Percentiles rank a stretch among this genome's conserved stretches.
These are phyloP conservation scores for Beauveria pseudobassiana DNA, from an alignment of 2,329 filamentous ascomycete genomes.

Conservation along the genomic window DNA sequence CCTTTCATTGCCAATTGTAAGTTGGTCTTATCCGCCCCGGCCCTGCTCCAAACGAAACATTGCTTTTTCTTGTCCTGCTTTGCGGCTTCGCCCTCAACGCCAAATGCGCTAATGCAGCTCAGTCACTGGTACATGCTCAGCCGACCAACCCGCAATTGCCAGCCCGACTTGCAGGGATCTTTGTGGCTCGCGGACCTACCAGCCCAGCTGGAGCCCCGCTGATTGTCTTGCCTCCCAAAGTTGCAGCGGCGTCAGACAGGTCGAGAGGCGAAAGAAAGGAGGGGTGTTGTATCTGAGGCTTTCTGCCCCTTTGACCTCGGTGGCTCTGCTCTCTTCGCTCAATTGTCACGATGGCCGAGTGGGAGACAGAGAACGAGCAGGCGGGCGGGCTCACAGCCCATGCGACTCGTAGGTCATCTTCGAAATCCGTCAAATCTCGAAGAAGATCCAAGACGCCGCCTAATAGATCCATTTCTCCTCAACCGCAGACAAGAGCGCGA, in stretches of 20 bases:
- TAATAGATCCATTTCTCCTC: conserved; percentile 35
- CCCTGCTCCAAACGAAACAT: neutral
- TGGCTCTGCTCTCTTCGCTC: neutral
- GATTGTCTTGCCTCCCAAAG: conserved; percentile 12
- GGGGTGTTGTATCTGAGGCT: neutral
- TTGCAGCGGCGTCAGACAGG: neutral
- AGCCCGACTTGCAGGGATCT: conserved; percentile 16
- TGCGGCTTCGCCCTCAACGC: conserved; percentile 4
- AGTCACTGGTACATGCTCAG: conserved; percentile 11
- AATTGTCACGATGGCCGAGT: conserved; percentile 39
- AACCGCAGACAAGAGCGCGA: conserved; percentile 35
- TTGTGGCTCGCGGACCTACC: conserved; percentile 3
- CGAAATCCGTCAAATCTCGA: conserved; percentile 5
- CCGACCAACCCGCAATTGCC: conserved; percentile 8
- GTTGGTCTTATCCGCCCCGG: neutral
- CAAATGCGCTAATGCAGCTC: neutral
- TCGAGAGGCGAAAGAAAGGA: neutral
- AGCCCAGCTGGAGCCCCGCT: neutral
- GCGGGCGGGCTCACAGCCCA: conserved; percentile 36
- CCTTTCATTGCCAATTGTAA: neutral
- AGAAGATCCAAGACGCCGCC: conserved; percentile 60
- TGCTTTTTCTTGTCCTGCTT: conserved; percentile 9
- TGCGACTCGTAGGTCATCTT: neutral
- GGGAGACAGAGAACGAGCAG: conserved; percentile 59
- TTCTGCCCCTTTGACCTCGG: neutral